Percentiles rank a stretch among this genome's conserved stretches.
Conservation (phyloP, 805 yeast species). For the Ogataea trehaloabstinens region DNA sequence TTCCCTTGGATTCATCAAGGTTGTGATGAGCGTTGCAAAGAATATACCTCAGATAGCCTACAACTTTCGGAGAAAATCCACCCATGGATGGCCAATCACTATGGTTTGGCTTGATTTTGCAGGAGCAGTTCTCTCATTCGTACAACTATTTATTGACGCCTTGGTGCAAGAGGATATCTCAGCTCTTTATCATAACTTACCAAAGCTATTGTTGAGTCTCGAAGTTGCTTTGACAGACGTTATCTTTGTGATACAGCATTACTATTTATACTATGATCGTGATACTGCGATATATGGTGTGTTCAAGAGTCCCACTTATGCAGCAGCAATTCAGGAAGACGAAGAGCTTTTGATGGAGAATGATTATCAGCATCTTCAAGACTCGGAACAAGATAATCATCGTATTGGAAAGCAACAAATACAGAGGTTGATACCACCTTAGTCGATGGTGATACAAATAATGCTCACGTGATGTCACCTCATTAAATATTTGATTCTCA, state of each 20-base stretch:
- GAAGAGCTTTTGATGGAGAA: conserved; percentile 32
- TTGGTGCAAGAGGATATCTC: conserved; percentile 20
- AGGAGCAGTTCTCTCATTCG: conserved; percentile 31
- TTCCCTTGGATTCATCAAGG: conserved; percentile 32
- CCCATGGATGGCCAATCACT: conserved; percentile 38
- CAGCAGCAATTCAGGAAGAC: conserved; percentile 29
- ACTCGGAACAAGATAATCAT: conserved; percentile 10
- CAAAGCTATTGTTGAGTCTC: conserved; percentile 30
- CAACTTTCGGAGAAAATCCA: conserved; percentile 33
- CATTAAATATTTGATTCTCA: conserved; percentile 4
- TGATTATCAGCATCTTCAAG: conserved; percentile 32
- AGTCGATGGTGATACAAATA: neutral
- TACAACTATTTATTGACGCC: conserved; percentile 32
- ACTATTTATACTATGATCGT: conserved; percentile 26
- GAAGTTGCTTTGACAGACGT: conserved; percentile 31
- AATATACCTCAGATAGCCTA: conserved; percentile 35
- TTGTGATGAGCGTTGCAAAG: conserved; percentile 34
- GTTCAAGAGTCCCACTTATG: conserved; percentile 15
- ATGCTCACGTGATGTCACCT: conserved; percentile 18
- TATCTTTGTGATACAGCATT: conserved; percentile 33
- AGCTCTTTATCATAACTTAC: conserved; percentile 30
- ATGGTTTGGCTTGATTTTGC: conserved; percentile 33
- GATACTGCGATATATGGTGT: conserved; percentile 25
- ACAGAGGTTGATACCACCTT: conserved; percentile 22
- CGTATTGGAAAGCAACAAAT: conserved; percentile 25